phyloP scores from a whole-genome alignment of 1,139 yeast species.

The Pichia sp. region DNA sequence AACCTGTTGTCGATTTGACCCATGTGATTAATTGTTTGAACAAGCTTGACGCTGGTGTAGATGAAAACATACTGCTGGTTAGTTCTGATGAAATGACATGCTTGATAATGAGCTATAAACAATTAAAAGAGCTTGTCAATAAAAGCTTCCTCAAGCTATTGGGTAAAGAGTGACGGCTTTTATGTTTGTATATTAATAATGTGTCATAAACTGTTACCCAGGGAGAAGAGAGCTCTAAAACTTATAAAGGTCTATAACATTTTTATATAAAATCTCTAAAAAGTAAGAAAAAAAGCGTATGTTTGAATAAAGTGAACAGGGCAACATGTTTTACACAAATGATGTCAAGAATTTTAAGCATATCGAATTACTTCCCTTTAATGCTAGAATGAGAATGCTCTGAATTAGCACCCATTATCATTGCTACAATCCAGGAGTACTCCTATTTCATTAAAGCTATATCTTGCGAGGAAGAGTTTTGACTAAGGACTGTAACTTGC shows the following conservation, averaged over 20 bases:
- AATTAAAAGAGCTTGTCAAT: constrained; percentile 69
- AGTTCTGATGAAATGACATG: constrained; percentile 82
- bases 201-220: background rate
- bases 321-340: no score
- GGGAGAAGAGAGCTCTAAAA: background rate
- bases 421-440: background rate
- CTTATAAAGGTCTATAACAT: background rate
- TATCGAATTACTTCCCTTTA: no score
- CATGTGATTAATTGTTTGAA: constrained; percentile 76
- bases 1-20: constrained; percentile 75
- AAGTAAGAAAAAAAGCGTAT: no score
- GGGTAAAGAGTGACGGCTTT: constrained; percentile 10
- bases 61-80: constrained; percentile 74
- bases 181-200: constrained; percentile 6
- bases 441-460: no score
- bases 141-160: constrained; percentile 61
- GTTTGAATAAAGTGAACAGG: no score
- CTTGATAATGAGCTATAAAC: constrained; percentile 75
- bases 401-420: background rate
- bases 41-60: constrained; percentile 89
- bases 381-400: no score
- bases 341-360: no score
- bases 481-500: background rate
- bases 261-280: no score
- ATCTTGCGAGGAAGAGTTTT: background rate